A percentile compares a stretch with the other conserved stretches of the same genome.
Conservation (phyloP, 345 rosid genomes). For the Bruguiera parviflora region DNA sequence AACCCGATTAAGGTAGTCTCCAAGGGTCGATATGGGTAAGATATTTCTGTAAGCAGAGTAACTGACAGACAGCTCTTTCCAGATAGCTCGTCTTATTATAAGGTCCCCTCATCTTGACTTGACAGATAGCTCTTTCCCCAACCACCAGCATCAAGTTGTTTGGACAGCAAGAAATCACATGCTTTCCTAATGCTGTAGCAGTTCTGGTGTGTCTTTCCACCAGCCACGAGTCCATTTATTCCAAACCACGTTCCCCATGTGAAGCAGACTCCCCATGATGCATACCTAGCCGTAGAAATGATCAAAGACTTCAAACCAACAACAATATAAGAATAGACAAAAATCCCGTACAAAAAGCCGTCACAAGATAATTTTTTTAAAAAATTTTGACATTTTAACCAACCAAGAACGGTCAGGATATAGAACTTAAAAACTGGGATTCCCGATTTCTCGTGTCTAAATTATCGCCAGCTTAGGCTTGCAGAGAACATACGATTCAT, state of each 20-base stretch:
- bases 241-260: slow-evolving; percentile 84
- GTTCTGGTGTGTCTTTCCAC: slow-evolving; percentile 37
- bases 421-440: no score
- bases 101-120: slow-evolving; percentile 43
- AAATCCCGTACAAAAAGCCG: no score
- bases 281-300: slow-evolving; percentile 41
- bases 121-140: slow-evolving; percentile 84
- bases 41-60: slow-evolving; percentile 28
- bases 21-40: slow-evolving; percentile 36
- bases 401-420: no score
- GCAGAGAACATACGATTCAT: no score
- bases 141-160: slow-evolving; percentile 54
- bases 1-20: slow-evolving; percentile 20
- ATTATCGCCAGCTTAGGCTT: no score
- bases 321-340: no score
- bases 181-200: slow-evolving; percentile 44
- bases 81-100: no score
- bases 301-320: not conserved
- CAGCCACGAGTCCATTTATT: slow-evolving; percentile 48
- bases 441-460: no score
- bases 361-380: no score
- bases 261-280: slow-evolving; percentile 82
- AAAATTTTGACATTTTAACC: no score
- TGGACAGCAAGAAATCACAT: slow-evolving; percentile 52
- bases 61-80: slow-evolving; percentile 63